Percentiles rank a stretch among this genome's conserved stretches.
phyloP scores from a whole-genome alignment of 352 stramenopile species.

The Globisporangium carolinianum region DNA sequence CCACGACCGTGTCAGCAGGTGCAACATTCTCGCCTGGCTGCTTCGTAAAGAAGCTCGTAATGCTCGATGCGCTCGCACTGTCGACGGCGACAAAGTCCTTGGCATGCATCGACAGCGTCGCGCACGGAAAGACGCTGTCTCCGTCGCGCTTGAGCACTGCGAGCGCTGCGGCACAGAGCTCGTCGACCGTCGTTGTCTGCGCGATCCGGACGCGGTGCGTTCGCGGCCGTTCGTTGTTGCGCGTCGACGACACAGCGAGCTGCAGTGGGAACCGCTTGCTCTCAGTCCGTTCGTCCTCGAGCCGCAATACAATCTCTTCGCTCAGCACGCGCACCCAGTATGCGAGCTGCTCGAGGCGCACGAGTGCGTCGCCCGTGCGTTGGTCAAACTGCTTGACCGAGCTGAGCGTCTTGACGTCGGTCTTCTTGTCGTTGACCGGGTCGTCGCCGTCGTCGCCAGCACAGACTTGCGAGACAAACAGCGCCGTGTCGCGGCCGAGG shows the following conservation, averaged over 20 bases:
- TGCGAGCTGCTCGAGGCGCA: conserved; percentile 44
- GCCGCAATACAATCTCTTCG: conserved; percentile 72
- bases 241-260: conserved; percentile 45
- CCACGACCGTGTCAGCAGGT: no score
- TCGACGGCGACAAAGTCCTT: conserved; percentile 67
- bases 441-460: conserved; percentile 59
- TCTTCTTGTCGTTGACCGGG: conserved; percentile 66
- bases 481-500: conserved; percentile 54
- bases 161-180: conserved; percentile 46
- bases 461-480: conserved; percentile 51
- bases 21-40: not conserved
- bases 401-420: conserved; percentile 54
- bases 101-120: conserved; percentile 44
- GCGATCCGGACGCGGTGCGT: conserved; percentile 43
- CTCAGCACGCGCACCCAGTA: conserved; percentile 74
- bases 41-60: conserved; percentile 70
- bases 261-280: conserved; percentile 73
- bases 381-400: conserved; percentile 80
- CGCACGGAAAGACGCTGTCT: conserved; percentile 49
- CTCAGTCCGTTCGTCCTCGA: conserved; percentile 68
- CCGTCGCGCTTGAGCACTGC: conserved; percentile 43
- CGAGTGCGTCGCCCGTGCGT: conserved; percentile 35
- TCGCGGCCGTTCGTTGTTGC: conserved; percentile 42
- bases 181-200: conserved; percentile 47
- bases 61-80: conserved; percentile 30